Evolutionary conservation across 2,329 filamentous ascomycete species (phyloP), one percentile per base, ranked within the genome.

Genomic region (Cladosporium sp.): DNA sequence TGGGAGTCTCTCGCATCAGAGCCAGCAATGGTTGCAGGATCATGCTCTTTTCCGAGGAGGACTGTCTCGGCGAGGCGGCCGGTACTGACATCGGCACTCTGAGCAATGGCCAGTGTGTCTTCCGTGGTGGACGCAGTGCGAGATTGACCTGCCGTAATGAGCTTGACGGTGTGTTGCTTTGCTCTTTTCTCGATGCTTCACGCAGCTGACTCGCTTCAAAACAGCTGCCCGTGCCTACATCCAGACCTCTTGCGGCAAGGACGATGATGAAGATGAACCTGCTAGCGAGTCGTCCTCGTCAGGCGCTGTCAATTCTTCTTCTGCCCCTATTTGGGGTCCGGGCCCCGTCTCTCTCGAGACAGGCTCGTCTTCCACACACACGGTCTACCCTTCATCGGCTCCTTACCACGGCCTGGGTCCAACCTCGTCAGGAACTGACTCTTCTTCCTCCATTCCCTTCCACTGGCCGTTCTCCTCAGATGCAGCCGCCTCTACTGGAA

Each of bases 81-180:
- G 33, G 29, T 14, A 28, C 62, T 14, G 49, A 55, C 40, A n/a
- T 68, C 5, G 58, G 31, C 10, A 21, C 33, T 23, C 33, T 57
- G 55, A 64, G 37, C 33, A 57, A 49, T 21, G 65, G 55, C 14
- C 37, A 49, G n/a, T 68, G 67, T 50, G 62, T 63, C 21, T 67
- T 68, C 56, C 26, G 23, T 12, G 66, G 65, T 28, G 67, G 67
- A 4, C 49, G 64, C 31, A 68, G 67, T 59, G 65, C 67, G 11
- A 67, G 61, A 14, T 37, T 68, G 46, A 62, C 40, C 14, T 68
- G 67, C 35, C 44, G 31, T 2, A 52, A 52, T 3, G 63, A 65
- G 29, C 56, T 60, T 55, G 63, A 65, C 12, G 63, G 63, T 65
- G 55, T 14, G 18, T 56, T 40, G 29, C 21, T 18, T 21, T 21